phyloP scores from a whole-genome alignment of 306 rosid genomes.

The Vicia faba region DNA sequence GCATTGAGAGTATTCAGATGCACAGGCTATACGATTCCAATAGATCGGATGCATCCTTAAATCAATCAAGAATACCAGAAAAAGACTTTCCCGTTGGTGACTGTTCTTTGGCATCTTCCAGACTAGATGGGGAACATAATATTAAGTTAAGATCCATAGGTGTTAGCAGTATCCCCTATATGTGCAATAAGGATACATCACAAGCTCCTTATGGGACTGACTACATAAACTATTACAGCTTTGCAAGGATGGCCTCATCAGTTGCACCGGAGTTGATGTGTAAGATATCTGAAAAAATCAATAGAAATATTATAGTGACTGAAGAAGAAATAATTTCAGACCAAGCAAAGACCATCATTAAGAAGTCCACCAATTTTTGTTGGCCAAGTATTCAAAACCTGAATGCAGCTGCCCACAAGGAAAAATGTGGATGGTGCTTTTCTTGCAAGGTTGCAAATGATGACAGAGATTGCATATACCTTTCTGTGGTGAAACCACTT shows the following conservation, averaged over 20 bases:
- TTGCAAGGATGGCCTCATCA: conserved; percentile 73
- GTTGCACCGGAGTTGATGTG: conserved; percentile 65
- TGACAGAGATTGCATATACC: conserved; percentile 80
- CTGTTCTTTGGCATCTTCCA: conserved; percentile 48
- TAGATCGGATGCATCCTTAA: conserved; percentile 43
- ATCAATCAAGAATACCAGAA: conserved; percentile 48
- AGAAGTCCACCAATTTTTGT: conserved; percentile 60
- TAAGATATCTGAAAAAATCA: conserved; percentile 62
- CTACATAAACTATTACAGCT: conserved; percentile 71
- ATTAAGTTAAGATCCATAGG: conserved; percentile 44
- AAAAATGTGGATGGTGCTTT: conserved; percentile 97
- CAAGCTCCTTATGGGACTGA: conserved; percentile 40
- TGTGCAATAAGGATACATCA: conserved; percentile 40
- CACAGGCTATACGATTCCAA: conserved; percentile 40
- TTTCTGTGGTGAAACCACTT: conserved; percentile 48
- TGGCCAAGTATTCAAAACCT: conserved; percentile 65
- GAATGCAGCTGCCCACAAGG: conserved; percentile 56
- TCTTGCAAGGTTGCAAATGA: conserved; percentile 68
- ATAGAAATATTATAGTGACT: conserved; percentile 47
- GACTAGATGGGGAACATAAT: conserved; percentile 47
- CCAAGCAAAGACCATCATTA: conserved; percentile 75
- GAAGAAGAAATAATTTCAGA: conserved; percentile 76
- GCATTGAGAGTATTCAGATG: conserved; percentile 40
- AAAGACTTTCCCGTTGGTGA: conserved; percentile 42
- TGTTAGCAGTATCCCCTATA: conserved; percentile 34